Evolutionary conservation across 805 yeast genomes (phyloP).

Genomic region (Lipomyces oligophaga): DNA sequence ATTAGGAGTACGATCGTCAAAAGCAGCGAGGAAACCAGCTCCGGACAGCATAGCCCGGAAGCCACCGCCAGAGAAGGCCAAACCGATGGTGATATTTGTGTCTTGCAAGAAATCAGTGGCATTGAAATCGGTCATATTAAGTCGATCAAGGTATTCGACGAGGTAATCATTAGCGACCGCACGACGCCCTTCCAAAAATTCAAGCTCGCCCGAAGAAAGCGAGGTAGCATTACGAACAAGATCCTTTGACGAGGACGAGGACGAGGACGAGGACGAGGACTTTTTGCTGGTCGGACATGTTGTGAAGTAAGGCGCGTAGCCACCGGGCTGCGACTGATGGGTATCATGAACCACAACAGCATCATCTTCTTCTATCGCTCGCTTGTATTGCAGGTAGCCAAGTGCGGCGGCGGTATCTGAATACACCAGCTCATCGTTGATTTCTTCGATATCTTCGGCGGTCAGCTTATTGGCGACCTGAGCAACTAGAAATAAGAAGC

Average conservation of each 20-base stretch:
- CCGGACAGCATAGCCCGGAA: conserved; percentile 61
- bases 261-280: conserved; percentile 1
- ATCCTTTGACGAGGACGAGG: background rate
- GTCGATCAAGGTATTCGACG: conserved; percentile 44
- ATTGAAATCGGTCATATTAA: conserved; percentile 45
- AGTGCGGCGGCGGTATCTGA: background rate
- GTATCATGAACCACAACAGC: background rate
- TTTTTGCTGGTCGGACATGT: conserved; percentile 15
- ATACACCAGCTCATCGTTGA: background rate
- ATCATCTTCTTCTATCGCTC: background rate
- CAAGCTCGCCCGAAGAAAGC: conserved; percentile 23
- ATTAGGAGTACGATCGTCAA: conserved; percentile 46
- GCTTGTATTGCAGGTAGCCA: background rate
- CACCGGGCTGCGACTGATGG: conserved; percentile 1
- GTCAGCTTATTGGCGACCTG: background rate
- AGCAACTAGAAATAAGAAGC: background rate
- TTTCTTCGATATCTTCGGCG: background rate
- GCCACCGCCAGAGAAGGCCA: conserved; percentile 84
- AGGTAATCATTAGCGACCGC: conserved; percentile 32
- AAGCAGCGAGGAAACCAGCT: conserved; percentile 53
- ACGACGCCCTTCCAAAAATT: conserved; percentile 29
- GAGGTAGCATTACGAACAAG: conserved; percentile 21
- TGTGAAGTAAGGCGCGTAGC: conserved; percentile 12
- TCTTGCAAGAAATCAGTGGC: conserved; percentile 22
- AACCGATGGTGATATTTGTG: conserved; percentile 35